Evolutionary conservation across 306 rosid genomes (phyloP), one percentile per base, ranked within the genome.

Genomic region (Dalbergia cochinchinensis): DNA sequence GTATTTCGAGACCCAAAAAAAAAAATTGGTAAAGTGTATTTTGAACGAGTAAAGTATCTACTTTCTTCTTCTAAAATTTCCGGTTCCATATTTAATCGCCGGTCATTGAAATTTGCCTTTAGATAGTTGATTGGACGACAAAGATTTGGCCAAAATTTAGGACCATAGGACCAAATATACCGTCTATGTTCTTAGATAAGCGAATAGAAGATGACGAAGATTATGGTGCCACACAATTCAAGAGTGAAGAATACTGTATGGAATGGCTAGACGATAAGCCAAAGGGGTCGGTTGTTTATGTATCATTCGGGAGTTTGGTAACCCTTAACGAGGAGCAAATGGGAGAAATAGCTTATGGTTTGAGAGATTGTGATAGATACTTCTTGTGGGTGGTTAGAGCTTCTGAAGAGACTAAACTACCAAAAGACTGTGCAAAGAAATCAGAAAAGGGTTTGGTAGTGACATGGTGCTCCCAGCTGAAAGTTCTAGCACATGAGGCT

Each of bases 101-200:
- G 31, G 31, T 26, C 31, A 26, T 26, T 26, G 31, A 26, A 26
- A 26, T 26, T 26, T 26, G 31, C 31, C 2, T 26, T 26, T 26
- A 87, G 88, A 64, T 61, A 7, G 69, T 8, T 33, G 80, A 84
- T 15, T 87, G 88, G 85, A 15, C 71, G 6, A 22, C 5, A 34
- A 78, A 85, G 42, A 11, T 83, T n/a, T 85, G 65, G 85, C 84
- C 89, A 14, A 50, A 69, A 2, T 34, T 85, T 61, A 85, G 76
- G 58, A 74, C 83, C 3, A 78, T 81, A 18, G 91, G 91, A 16
- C 91, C 91, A 31, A 80, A 80, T 5, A 58, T 88, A 14, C 85
- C 88, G 61, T 82, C 85, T 3, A 76, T 67, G 79, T 76, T 66
- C 62, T 67, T 87, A 53, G 88, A 87, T 35, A 87, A 83, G 4